Evolutionary conservation across 2,329 filamentous ascomycete genomes (phyloP).

Genomic region (Amauroascus verrucosus): DNA sequence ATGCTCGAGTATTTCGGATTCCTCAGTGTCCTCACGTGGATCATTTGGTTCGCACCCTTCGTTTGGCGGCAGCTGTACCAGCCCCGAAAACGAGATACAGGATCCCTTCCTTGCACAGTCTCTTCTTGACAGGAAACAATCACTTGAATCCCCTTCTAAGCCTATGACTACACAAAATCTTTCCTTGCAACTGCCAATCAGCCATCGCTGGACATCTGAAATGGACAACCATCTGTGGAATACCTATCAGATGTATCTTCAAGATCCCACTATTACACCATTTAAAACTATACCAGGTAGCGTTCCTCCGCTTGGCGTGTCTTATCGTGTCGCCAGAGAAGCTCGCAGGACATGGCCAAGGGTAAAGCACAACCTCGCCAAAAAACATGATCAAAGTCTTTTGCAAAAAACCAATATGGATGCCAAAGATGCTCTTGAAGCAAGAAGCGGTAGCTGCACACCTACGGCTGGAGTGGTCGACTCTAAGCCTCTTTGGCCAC

Average conservation of each 20-base stretch:
- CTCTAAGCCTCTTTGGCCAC: constrained; percentile 43
- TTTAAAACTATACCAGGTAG: constrained; percentile 58
- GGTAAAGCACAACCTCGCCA: constrained; percentile 27
- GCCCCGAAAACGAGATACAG: constrained; percentile 48
- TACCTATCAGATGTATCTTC: constrained; percentile 55
- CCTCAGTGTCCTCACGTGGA: constrained; percentile 50
- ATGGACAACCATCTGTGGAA: constrained; percentile 59
- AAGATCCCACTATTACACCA: constrained; percentile 55
- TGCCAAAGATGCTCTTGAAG: constrained; percentile 24
- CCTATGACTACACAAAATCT: constrained; percentile 23
- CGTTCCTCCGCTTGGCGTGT: constrained; percentile 53
- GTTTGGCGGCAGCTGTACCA: constrained; percentile 50
- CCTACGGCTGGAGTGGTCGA: constrained; percentile 31
- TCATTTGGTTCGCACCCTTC: constrained; percentile 49
- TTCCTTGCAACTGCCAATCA: constrained; percentile 21
- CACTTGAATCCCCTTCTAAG: constrained; percentile 31
- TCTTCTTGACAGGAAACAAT: constrained; percentile 29
- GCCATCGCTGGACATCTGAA: constrained; percentile 46
- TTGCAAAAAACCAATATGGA: constrained; percentile 3
- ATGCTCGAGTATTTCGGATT: constrained; percentile 51
- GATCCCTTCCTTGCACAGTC: constrained; percentile 46
- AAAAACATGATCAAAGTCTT: background rate
- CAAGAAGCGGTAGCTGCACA: constrained; percentile 34
- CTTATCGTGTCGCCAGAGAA: constrained; percentile 51
- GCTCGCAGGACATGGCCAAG: constrained; percentile 52